Evolutionary conservation across 2,329 filamentous ascomycete species (phyloP), one percentile per base, ranked within the genome.

Genomic region (Talaromyces verruculosus): DNA sequence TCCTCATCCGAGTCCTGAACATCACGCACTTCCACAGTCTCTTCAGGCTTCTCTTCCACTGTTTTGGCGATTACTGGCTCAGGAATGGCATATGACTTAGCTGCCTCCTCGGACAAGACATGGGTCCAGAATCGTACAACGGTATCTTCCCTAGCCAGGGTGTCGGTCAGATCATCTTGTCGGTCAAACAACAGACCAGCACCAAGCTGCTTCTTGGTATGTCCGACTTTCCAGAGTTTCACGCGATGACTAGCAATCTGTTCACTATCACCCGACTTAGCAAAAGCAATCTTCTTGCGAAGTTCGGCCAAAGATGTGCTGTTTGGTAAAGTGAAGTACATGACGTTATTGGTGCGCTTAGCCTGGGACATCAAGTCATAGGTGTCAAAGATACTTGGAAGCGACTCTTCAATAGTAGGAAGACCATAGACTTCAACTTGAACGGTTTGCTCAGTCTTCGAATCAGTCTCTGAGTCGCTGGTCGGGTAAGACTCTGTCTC

Each of bases 311-410:
- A 67, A 7, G 73, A 74, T 5, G 74, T 75, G 5, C 72, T 71
- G 8, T 72, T 69, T 3, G 78, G 76, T 30, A 80, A 62, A 10
- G 68, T 76, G 67, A 80, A 68, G 19, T 78, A 76, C 71, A 77
- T 74, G 59, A 77, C 74, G 33, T 70, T 69, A 37, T 77, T 75
- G 35, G 72, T 68, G 2, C 72, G 66, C 62, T 78, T 78, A 4
- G 78, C 74, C 22, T 74, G 72, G 6, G 74, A 72, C 78, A 80
- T 80, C 66, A 81, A 71, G 70, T 79, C 77, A 67, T 82, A 78
- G n/a, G 76, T 73, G 68, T 82, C 78, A 55, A 82, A 79, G 3
- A 81, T 70, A 60, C 78, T 80, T 61, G 69, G 67, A 51, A 78
- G 66, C 17, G 35, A 35, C 41, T 74, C 70, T 33, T 76, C 73